Evolutionary conservation across 306 rosid genomes (phyloP).

Genomic region (Phaseolus lunatus): DNA sequence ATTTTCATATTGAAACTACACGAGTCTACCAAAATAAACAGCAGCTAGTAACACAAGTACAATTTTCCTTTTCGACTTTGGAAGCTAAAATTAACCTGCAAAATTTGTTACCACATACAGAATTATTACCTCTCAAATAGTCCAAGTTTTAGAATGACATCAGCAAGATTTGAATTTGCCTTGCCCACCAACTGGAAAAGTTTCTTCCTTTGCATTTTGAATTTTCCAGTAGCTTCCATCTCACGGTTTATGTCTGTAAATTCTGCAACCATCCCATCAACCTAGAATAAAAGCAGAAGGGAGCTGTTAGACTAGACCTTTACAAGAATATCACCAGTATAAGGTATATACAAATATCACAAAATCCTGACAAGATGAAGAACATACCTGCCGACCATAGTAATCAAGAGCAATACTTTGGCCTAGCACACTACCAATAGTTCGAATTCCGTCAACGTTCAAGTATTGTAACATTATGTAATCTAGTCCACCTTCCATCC

Average conservation of each 20-base stretch:
- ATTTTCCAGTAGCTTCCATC: constrained; percentile 96
- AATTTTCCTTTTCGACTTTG: neutral
- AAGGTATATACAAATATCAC: constrained; percentile 28
- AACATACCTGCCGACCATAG: constrained; percentile 90
- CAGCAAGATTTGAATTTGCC: constrained; percentile 98
- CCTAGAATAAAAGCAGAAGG: constrained; percentile 55
- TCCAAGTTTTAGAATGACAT: constrained; percentile 97
- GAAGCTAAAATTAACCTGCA: constrained; percentile 6
- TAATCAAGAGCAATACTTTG: constrained; percentile 99
- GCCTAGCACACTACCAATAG: constrained; percentile 94
- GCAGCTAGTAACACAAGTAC: constrained; percentile 1
- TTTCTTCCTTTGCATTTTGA: constrained; percentile 94
- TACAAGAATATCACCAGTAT: constrained; percentile 30
- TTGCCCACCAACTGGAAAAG: constrained; percentile 98
- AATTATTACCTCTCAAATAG: constrained; percentile 87
- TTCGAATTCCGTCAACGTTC: constrained; percentile 91
- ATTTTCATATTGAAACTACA: constrained; percentile 7
- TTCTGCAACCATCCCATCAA: constrained; percentile 99
- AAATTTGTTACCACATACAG: constrained; percentile 11
- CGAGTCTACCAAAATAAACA: constrained; percentile 2
- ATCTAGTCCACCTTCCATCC: constrained; percentile 99
- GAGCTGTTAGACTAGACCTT: constrained; percentile 6
- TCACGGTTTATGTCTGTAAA: constrained; percentile 97
- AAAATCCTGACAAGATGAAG: constrained; percentile 25
- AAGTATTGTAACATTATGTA: constrained; percentile 94